Base-by-base conservation (phyloP, 2,329 filamentous ascomycete genomes). In the Xylariaceae sp. region DNA sequence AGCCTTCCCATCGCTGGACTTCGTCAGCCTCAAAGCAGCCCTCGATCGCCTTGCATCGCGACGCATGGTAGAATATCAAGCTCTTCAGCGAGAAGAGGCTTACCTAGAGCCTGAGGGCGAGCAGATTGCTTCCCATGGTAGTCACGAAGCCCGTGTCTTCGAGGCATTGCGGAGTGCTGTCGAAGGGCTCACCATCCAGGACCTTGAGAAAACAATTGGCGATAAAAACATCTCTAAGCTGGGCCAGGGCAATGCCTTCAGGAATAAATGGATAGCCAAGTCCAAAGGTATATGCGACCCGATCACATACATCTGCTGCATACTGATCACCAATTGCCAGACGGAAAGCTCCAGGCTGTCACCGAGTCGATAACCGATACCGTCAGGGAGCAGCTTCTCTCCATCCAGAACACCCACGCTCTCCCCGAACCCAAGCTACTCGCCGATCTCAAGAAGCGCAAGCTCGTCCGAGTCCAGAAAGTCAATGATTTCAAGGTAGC, bases 191-290 rank as follows among this genome's bases (percentile, higher is more conserved):
- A 87, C 87, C 57, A 86, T 97, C 52, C 74, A 80, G 57, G 88
- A 92, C 58, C 74, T 91, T 49, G 80, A 86, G 71, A 75, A 74
- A 66, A 75, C 74, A 47, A 83, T 92, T 57, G 86, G 87, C 48
- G 83, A 87, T 68, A 88, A 89, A 68, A 83, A 75, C 42, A 85
- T 82, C 40, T 78, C 85, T 44, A 92, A 89, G 73, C 76, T 96
- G 53, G 94, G 94, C n/a, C 87, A 94, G 68, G 90, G 90, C 62
- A 95, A 94, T 74, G 92, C 92, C 32, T 96, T 97, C 76, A 95
- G 82, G 66, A 80, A 84, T 69, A 86, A 85, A 66, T 87, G 83
- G 84, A 86, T 87, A 55, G 67, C 71, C 11, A 85, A 82, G 42
- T 27, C 39, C 27, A 56, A 54, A 31, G 51, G 47, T 22, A 39